phyloP scores from a whole-genome alignment of 75 land plant species.

The Cupressus sempervirens region DNA sequence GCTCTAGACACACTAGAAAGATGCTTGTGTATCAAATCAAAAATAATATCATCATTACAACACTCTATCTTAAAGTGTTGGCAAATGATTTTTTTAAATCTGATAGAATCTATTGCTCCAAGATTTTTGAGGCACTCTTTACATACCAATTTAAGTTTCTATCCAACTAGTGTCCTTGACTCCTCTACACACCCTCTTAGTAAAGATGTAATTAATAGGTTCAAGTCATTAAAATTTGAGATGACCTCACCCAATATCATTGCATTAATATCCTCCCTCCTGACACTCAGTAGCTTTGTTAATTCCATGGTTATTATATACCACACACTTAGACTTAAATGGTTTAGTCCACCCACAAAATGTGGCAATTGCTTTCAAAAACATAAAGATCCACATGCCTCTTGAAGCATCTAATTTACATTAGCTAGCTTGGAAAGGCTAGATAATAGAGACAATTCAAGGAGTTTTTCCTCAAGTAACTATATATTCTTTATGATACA shows the following conservation, averaged over 20 bases:
- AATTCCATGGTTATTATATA: conserved; percentile 87
- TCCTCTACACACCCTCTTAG: conserved; percentile 96
- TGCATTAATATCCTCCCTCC: conserved; percentile 59
- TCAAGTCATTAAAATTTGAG: conserved; percentile 58
- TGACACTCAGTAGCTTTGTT: conserved; percentile 55
- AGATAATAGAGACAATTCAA: conserved; percentile 87
- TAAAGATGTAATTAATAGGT: conserved; percentile 68
- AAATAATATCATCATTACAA: conserved; percentile 96
- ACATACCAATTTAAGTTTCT: conserved; percentile 78
- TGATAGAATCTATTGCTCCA: conserved; percentile 97
- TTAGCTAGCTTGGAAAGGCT: conserved; percentile 55
- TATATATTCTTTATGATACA: conserved; percentile 56
- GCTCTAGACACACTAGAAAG: conserved; percentile 93
- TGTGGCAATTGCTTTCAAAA: too few relatives aligned
- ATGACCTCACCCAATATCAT: conserved; percentile 57
- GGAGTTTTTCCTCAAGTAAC: conserved; percentile 57
- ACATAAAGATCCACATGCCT: too few relatives aligned
- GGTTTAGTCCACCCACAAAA: too few relatives aligned
- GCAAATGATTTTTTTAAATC: conserved; percentile 53
- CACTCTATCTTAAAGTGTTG: conserved; percentile 83
- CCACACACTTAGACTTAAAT: conserved; percentile 88
- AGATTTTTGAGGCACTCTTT: conserved; percentile 94
- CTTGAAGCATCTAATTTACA: conserved; percentile 71
- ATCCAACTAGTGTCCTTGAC: conserved; percentile 80
- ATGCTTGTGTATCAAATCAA: conserved; percentile 90